phyloP scores from a whole-genome alignment of 148 eudicot genomes.

The Polygonum aviculare region DNA sequence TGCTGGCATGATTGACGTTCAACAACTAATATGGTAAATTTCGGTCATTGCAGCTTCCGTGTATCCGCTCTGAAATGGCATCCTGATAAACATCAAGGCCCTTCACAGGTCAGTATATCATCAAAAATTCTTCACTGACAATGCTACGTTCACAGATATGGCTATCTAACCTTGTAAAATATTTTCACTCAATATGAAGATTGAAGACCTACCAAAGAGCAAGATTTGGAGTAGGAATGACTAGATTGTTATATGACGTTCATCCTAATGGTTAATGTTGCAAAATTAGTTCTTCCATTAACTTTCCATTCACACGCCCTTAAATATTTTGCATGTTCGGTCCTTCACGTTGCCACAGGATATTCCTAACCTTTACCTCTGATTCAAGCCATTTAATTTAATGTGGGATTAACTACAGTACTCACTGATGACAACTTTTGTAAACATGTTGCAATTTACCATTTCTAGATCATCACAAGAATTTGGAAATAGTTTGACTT shows the following conservation, averaged over 20 bases:
- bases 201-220: background rate
- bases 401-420: background rate
- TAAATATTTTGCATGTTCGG: background rate
- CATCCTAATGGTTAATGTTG: background rate
- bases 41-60: constrained; percentile 60
- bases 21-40: background rate
- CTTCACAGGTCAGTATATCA: constrained; percentile 59
- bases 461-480: background rate
- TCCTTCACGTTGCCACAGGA: background rate
- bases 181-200: background rate
- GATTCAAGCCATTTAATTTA: background rate
- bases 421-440: background rate
- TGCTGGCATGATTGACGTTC: background rate
- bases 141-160: background rate
- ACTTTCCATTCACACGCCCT: background rate
- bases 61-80: constrained; percentile 90
- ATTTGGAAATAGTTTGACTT: background rate
- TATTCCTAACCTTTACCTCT: background rate
- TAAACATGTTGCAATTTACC: background rate
- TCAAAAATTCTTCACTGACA: background rate
- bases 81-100: constrained; percentile 89
- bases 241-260: no score
- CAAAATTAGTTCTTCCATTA: background rate
- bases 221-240: background rate
- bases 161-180: background rate